Base-by-base conservation (phyloP, 345 rosid species). In the Conringia planisiliqua region DNA sequence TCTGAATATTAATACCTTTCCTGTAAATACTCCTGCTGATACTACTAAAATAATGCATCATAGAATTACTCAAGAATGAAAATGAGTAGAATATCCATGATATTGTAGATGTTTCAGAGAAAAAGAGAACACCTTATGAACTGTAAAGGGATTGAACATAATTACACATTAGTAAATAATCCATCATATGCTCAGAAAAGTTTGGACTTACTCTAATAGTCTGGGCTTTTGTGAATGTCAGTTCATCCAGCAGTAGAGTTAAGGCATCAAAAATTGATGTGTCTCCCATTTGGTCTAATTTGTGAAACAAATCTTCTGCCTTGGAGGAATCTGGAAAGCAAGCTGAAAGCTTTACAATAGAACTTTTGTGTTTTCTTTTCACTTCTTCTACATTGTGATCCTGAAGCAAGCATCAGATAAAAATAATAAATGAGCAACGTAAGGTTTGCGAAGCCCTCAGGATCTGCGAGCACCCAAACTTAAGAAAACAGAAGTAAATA, bases 261-360 rank as follows among this genome's bases (percentile, higher is more conserved):
- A 94, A 81, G 20, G 75, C 73, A 62, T 78, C 80, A 74, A 91
- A 88, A 70, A 87, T 83, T 46, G 80, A 74, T 50, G 79, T 67
- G 62, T 91, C 96, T 69, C 85, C 87, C 86, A 85, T 76, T 77
- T 83, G 83, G 67, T 81, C 86, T 83, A 94, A 72, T 66, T 82
- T 86, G 75, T 85, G 71, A 81, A 91, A 88, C 81, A 79, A 82
- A 43, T 81, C 92, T 79, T 84, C 90, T 56, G 98, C 92, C 82
- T 86, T 85, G 39, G 80, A 81, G 65, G 91, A 88, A 80, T 91
- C 93, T 54, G 85, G 84, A 81, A 91, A 94, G 71, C 75, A 86
- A 42, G 88, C 80, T 73, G 98, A 88, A 90, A 94, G 86, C 82
- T 86, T 91, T 71, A 66, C 54, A 51, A 87, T 83, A 68, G 69